Base-by-base conservation (phyloP, 768 basidiomycete genomes). In the Clavulina sp. region DNA sequence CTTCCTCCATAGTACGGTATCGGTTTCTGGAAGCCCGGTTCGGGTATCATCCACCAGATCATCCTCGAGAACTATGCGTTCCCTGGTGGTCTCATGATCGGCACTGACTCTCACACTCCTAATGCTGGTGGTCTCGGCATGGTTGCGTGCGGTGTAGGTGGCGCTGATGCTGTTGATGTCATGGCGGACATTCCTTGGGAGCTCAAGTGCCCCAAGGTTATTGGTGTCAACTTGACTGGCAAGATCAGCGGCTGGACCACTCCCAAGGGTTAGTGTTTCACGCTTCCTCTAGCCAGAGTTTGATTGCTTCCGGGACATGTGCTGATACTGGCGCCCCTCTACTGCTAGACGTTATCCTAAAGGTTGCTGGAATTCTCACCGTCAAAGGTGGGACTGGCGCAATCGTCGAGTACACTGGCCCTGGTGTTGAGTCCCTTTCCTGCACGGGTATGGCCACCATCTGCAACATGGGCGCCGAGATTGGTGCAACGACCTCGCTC, bases 391-490 rank as follows among this genome's bases (percentile, higher is more conserved):
- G 93, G 61, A 99, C 93, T 60, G 93, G 93, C 59, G 91, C 93
- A 52, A 96, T 99, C 61, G 88, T 99, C 59, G 93, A 99, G 65
- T 99, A 99, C 73, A 80, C 73, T 59, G 93, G 93, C 57, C 68
- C 89, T 62, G 93, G 93, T 74, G 84, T 97, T 56, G 84, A 93
- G 63, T 88, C 88, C 31, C 77, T 99, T 55, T 95, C 91, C 46
- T 88, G 84, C 76, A 99, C 93, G 46, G 93, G 93, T 68, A 95
- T 97, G 92, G 93, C 88, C 49, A 97, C 93, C 21, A 93, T 99
- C 62, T 96, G 93, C 68, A 99, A 96, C 78, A 99, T 97, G 93
- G 93, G 93, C 74, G 93, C 93, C 59, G 93, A 99, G 69, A 96
- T 97, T 61, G 93, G 93, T 65, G 95, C 95, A 33, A 99, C 95